Percentiles rank a stretch among this genome's conserved stretches.
Evolutionary conservation across 148 eudicot genomes (phyloP).

Genomic region (Nepenthes mirabilis): DNA sequence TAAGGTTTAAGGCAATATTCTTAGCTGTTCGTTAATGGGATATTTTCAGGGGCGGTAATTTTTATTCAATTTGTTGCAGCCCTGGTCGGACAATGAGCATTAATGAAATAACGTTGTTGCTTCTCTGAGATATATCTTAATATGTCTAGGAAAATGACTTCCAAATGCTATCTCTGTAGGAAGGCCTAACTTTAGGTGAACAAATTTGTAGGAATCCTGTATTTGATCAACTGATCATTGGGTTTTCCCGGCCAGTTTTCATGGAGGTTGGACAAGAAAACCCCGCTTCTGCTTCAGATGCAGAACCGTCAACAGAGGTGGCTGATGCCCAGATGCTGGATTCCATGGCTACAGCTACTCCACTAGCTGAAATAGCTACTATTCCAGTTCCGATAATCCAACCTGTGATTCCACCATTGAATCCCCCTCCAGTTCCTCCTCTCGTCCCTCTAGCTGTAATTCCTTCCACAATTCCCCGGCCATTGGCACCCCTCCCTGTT

Average conservation of each 20-base stretch:
- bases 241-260: conserved; percentile 16
- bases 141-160: too few relatives aligned
- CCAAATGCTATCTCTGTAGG: too few relatives aligned
- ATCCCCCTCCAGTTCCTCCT: conserved; percentile 24
- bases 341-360: conserved; percentile 12
- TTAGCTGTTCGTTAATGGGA: too few relatives aligned
- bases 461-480: conserved; percentile 33
- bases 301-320: conserved; percentile 17
- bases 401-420: conserved; percentile 25
- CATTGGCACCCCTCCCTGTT: conserved; percentile 61
- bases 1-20: too few relatives aligned
- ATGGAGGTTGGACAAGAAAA: conserved; percentile 68
- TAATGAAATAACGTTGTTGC: too few relatives aligned
- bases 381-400: conserved; percentile 19
- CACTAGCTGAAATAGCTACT: conserved; percentile 16
- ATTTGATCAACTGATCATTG: background rate
- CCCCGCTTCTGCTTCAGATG: conserved; percentile 18
- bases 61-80: too few relatives aligned
- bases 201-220: too few relatives aligned
- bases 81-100: too few relatives aligned
- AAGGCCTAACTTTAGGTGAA: too few relatives aligned
- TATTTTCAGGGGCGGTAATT: too few relatives aligned
- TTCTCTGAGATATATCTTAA: too few relatives aligned
- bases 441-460: conserved; percentile 33
- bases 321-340: conserved; percentile 22